Percentiles rank a stretch among this genome's conserved stretches.
These are phyloP conservation scores for Penicillium manginii DNA, from an alignment of 495 filamentous ascomycete species.

Conservation along the genomic window DNA sequence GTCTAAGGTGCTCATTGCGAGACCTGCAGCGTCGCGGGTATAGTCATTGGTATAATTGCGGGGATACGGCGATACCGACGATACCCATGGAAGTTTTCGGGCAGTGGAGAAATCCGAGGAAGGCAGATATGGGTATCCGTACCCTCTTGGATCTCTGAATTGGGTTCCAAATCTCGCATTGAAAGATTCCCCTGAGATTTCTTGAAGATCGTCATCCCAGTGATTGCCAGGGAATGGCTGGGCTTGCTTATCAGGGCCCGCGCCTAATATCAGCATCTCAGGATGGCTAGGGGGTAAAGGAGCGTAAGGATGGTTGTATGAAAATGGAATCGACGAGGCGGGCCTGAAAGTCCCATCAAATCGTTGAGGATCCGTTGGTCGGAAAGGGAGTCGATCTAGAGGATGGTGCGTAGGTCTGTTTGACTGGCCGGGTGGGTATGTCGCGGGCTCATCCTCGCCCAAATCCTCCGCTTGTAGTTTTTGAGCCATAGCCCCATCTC, in stretches of 20 bases:
- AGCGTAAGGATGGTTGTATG: background rate
- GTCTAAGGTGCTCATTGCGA: constrained; percentile 6
- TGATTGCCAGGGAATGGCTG: constrained; percentile 9
- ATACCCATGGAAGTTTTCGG: background rate
- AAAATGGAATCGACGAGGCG: background rate
- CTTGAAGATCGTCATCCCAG: constrained; percentile 28
- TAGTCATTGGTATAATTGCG: background rate
- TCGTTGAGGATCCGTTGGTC: background rate
- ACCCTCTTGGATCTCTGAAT: background rate
- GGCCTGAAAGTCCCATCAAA: background rate
- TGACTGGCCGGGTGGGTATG: background rate
- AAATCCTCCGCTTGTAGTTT: constrained; percentile 10
- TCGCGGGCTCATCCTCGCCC: background rate
- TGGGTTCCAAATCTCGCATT: constrained; percentile 12
- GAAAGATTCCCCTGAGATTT: constrained; percentile 24
- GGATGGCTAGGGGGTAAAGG: too few species aligned
- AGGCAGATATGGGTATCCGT: background rate
- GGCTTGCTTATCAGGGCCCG: background rate
- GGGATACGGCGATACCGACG: background rate
- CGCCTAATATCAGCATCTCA: too few species aligned
- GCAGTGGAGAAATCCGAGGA: background rate
- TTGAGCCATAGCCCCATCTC: constrained; percentile 54
- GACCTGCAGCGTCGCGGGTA: background rate
- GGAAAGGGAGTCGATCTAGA: background rate
- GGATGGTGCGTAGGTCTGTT: too few species aligned